These are phyloP conservation scores for Petasospora fabianii DNA, from an alignment of 1,139 yeast species.

Conservation along the genomic window DNA sequence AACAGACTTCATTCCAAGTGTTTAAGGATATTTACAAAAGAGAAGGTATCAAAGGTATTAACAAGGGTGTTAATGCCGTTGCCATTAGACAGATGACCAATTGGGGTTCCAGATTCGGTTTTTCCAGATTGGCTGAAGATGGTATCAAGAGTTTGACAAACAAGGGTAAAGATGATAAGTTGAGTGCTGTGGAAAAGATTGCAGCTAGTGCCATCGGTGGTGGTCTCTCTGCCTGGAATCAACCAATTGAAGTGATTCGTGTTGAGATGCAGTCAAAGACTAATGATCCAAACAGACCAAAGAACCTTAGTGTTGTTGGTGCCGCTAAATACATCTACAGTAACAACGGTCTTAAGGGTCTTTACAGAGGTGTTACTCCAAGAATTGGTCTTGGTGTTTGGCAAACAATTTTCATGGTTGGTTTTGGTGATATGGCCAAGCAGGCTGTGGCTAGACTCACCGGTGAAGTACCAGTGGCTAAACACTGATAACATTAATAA, in stretches of 20 bases:
- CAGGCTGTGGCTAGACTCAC: conserved; percentile 57
- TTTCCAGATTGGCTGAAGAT: conserved; percentile 89
- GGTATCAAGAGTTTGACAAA: conserved; percentile 61
- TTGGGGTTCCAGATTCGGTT: conserved; percentile 98
- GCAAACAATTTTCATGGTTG: conserved; percentile 99
- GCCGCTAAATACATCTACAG: conserved; percentile 81
- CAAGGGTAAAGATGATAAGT: conserved; percentile 57
- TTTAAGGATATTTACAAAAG: conserved; percentile 76
- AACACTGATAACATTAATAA: conserved; percentile 13
- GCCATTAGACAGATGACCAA: conserved; percentile 98
- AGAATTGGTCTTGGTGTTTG: conserved; percentile 94
- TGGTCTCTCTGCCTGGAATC: conserved; percentile 97
- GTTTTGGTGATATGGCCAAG: conserved; percentile 91
- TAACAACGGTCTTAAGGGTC: conserved; percentile 82
- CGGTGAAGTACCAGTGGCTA: conserved; percentile 45
- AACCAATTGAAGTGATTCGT: conserved; percentile 95
- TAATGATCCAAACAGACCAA: conserved; percentile 90
- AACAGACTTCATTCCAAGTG: conserved; percentile 79
- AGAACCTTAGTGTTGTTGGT: conserved; percentile 75
- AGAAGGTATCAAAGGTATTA: conserved; percentile 92
- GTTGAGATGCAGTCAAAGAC: conserved; percentile 98
- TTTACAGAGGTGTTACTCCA: conserved; percentile 95
- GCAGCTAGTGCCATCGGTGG: conserved; percentile 92
- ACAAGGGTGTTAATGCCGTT: conserved; percentile 98
- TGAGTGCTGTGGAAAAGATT: conserved; percentile 76